Evolutionary conservation across 176 grass and related monocot genomes (phyloP).

Genomic region (Aegilops tauschii): DNA sequence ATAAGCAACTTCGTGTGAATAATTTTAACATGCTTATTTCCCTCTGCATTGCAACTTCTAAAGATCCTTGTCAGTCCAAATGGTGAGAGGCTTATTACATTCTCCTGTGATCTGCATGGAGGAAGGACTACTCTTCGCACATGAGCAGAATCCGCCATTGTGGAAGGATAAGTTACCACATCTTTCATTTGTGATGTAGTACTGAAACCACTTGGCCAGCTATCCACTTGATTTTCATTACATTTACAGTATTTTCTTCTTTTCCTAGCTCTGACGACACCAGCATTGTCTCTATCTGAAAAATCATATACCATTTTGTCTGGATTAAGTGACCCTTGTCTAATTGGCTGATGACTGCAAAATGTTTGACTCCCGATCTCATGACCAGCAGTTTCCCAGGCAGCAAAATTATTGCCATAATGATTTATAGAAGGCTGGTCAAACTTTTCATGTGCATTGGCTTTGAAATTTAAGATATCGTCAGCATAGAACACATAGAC

Average conservation of each 20-base stretch:
- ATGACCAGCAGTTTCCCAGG: constrained; percentile 79
- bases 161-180: constrained; percentile 21
- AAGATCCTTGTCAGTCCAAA: constrained; percentile 76
- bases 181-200: constrained; percentile 40
- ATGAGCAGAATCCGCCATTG: constrained; percentile 21
- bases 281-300: constrained; percentile 26
- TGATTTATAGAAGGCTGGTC: constrained; percentile 30
- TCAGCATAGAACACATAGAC: constrained; percentile 65
- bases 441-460: constrained; percentile 28
- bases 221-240: constrained; percentile 38
- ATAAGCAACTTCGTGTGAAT: constrained; percentile 58
- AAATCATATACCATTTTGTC: constrained; percentile 16
- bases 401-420: constrained; percentile 47
- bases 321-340: constrained; percentile 25
- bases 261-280: constrained; percentile 37
- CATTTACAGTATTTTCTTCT: constrained; percentile 44
- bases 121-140: constrained; percentile 75
- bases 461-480: constrained; percentile 67
- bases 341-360: constrained; percentile 32
- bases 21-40: constrained; percentile 50
- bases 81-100: constrained; percentile 70
- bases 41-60: constrained; percentile 41
- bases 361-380: constrained; percentile 63
- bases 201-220: constrained; percentile 55
- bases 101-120: constrained; percentile 61